Evolutionary conservation across 75 land plant genomes (phyloP), one percentile per base, ranked within the genome.

Genomic region (Selaginella moellendorffii): DNA sequence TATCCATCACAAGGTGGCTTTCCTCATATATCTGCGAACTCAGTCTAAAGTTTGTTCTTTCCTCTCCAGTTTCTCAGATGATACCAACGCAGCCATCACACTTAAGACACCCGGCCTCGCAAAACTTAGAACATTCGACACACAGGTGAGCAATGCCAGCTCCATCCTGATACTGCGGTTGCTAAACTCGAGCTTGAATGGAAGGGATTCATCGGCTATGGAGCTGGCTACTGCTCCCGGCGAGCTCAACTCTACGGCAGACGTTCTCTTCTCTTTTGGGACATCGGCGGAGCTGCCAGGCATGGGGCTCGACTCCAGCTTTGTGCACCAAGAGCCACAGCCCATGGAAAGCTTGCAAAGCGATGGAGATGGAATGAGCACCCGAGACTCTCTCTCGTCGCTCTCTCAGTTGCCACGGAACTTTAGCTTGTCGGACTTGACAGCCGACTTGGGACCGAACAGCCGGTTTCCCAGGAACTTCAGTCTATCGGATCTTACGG

Each of bases 341-440:
- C 79, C 28, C 81, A 90, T 77, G 17, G 87, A 79, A 2, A 29
- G 75, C 21, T 64, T 86, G 66, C 82, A 83, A 30, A 76, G 72
- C 1, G 97, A 88, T 60, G 75, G 64, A 30, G 96, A 79, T 28
- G 71, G 61, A 52, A 82, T 76, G 25, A 73, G 73, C 42, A 63
- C 76, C 31, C 78, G 85, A 62, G 90, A 86, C 54, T 81, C 96
- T 23, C 76, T 83, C 24, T 73, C 76, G 68, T 72, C 88, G 8
- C 68, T 92, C 23, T 81, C 72, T 46, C 85, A 77, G 70, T 64
- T 92, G 20, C 88, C 85, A 20, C 80, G 97, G 79, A 87, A 87
- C 65, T 87, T 91, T 64, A 91, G 93, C 52, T 80, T 90, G 28
- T 83, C 96, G 61, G 97, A 90, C 72, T 73, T 90, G 29, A 82